Conservation (phyloP, 768 basidiomycete genomes). For the Russula compacta region DNA sequence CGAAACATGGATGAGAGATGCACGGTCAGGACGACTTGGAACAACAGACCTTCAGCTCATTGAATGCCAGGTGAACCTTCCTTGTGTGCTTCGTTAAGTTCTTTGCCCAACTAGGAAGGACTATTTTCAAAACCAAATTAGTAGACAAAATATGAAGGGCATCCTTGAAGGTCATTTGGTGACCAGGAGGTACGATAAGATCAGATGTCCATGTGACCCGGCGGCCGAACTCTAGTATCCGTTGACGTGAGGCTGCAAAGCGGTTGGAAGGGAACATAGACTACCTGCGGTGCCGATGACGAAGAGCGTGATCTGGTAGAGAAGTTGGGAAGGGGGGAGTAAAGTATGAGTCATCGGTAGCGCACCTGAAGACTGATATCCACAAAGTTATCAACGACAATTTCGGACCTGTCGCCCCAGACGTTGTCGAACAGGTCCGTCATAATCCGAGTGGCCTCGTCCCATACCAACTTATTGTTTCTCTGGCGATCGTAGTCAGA, state of each 20-base stretch:
- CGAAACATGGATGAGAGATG: neutral
- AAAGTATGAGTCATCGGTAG: neutral
- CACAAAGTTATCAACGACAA: slow-evolving; percentile 38
- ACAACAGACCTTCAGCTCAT: slow-evolving; percentile 34
- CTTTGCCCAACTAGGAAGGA: slow-evolving; percentile 35
- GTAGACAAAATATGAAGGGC: slow-evolving; percentile 37
- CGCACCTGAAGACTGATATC: slow-evolving; percentile 48
- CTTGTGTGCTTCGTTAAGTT: slow-evolving; percentile 29
- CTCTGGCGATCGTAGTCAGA: slow-evolving; percentile 15
- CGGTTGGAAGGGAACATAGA: neutral
- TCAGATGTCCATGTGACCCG: slow-evolving; percentile 41
- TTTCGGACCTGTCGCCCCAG: slow-evolving; percentile 36
- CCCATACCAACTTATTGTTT: slow-evolving; percentile 34
- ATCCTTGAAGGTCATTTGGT: slow-evolving; percentile 40
- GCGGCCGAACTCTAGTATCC: slow-evolving; percentile 36
- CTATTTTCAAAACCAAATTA: slow-evolving; percentile 30
- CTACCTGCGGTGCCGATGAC: slow-evolving; percentile 43
- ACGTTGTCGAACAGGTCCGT: slow-evolving; percentile 31
- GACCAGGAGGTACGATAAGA: slow-evolving; percentile 32
- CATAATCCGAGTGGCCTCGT: slow-evolving; percentile 29
- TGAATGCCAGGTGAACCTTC: slow-evolving; percentile 30
- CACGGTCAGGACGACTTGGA: neutral
- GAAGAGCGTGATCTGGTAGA: slow-evolving; percentile 41
- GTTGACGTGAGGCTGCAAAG: neutral
- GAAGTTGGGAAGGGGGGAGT: neutral